Base-by-base conservation (phyloP, 1,139 yeast genomes). In the Blastobotrys illinoisensis region DNA sequence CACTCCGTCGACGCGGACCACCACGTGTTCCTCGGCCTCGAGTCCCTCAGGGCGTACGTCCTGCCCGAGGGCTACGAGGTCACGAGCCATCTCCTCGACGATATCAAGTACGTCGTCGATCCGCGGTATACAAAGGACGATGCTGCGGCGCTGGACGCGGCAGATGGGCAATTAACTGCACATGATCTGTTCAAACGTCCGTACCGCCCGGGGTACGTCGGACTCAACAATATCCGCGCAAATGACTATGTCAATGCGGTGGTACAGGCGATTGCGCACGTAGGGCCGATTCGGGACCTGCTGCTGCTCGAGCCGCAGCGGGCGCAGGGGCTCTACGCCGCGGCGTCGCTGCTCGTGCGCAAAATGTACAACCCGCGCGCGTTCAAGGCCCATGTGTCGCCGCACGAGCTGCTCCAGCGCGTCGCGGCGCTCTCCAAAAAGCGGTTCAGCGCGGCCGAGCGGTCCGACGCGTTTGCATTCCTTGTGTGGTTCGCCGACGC, bases 1-100 rank as follows among this genome's bases (percentile, higher is more conserved):
- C 96, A 88, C 66, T 76, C 90, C 2, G 75, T 88, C 24, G 78
- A 81, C 55, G 76, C 71, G 2, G 76, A 78, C 59, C 93, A 86
- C 64, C 88, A 82, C 64, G 79, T 86, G 1, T 88, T 74, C 62
- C 73, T 87, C 54, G 83, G 80, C 61, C 72, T 86, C 49, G 67
- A 70, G 14, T 78, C 78, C 1, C 67, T 74, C 47, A 78, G 74
- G 54, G 75, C 79, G 24, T 84, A 80, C 63, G 67, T 79, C 2
- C 70, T 88, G 16, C 96, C 96, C 0, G 91, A 85, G 53, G 76
- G 77, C 50, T 72, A 73, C 49, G 79, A 79, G 56, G 66, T 80
- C 16, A 69, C 63, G 14, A 67, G 78, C 1, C 61, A 65, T 2
- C 57, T 74, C 0, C 62, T 86, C 23, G 71, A 74, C 19, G 87